These are phyloP conservation scores for Fusarium annulatum DNA, from an alignment of 2,329 filamentous ascomycete species.

Conservation along the genomic window DNA sequence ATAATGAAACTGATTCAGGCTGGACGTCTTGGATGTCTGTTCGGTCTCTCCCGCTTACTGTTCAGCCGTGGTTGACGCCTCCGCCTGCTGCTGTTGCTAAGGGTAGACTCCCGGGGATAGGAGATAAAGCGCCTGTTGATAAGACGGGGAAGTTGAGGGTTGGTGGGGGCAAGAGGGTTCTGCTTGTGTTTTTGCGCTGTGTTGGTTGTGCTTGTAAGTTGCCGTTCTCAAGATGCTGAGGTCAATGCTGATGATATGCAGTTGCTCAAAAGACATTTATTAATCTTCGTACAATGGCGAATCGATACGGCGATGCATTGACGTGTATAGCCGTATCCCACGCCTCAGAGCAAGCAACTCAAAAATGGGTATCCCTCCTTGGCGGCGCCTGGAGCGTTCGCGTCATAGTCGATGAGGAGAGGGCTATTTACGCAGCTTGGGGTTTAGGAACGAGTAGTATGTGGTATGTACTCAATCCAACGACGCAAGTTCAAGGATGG, in stretches of 20 bases:
- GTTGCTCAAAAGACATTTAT: slow-evolving; percentile 69
- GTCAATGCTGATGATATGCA: slow-evolving; percentile 34
- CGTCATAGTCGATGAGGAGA: slow-evolving; percentile 66
- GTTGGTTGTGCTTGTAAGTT: slow-evolving; percentile 66
- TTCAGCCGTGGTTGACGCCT: slow-evolving; percentile 65
- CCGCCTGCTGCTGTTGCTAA: slow-evolving; percentile 62
- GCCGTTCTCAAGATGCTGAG: rapidly evolving
- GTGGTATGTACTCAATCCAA: slow-evolving; percentile 66
- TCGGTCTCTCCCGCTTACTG: slow-evolving; percentile 62
- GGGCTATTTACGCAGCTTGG: slow-evolving; percentile 69
- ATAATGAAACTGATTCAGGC: slow-evolving; percentile 44
- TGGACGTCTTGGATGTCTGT: slow-evolving; percentile 62
- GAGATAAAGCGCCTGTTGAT: slow-evolving; percentile 61
- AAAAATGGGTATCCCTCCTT: slow-evolving; percentile 67
- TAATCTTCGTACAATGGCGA: slow-evolving; percentile 64
- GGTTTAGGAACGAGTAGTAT: slow-evolving; percentile 63
- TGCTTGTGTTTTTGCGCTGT: slow-evolving; percentile 65
- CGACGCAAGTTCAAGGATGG: slow-evolving; percentile 63
- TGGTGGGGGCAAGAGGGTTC: slow-evolving; percentile 56
- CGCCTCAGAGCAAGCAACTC: slow-evolving; percentile 65
- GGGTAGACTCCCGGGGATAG: slow-evolving; percentile 58
- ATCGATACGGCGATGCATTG: slow-evolving; percentile 60
- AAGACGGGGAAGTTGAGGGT: slow-evolving; percentile 57
- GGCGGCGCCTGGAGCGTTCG: slow-evolving; percentile 68
- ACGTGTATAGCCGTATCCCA: slow-evolving; percentile 70